Evolutionary conservation across 2,329 filamentous ascomycete species (phyloP), one percentile per base, ranked within the genome.

Genomic region (Xylariaceae sp.): DNA sequence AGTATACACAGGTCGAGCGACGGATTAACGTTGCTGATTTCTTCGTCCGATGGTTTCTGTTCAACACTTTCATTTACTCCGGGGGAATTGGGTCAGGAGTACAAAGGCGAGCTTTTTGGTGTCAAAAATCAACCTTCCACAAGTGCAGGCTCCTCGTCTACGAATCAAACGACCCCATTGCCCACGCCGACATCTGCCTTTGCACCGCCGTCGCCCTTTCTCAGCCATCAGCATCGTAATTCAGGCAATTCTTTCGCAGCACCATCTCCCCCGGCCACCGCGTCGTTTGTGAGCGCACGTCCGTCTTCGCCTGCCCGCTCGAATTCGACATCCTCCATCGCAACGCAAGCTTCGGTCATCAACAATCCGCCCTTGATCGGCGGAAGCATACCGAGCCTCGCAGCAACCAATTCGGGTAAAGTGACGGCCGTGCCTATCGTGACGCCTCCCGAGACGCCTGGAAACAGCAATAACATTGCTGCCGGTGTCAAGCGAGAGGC

Each of bases 41-140:
- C 92, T n/a, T 99, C 95, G 0, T 97, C 95, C 0, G 95, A 99
- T 73, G 95, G 95, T 0, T 99, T 98, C 77, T 99, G 95, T 73
- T 99, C 95, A 0, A 89, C 90, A 0, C 79, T 99, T 5, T 89
- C 92, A 0, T 99, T 99, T 70, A 75, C 84, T 1, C 79, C 89
- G 2, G 90, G 91, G 7, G 95, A 99, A 72, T 79, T 99, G 1
- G 95, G 95, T 12, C 87, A 93, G 62, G 76, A 86, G 4, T 96
- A 96, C 71, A 87, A 86, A 7, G 88, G 88, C 29, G 86, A 91
- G 49, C 72, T 87, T 40, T 77, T 79, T n/a, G 76, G 77, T 14
- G 70, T 75, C 26, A 84, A 81, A 63, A 70, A 75, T 53, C 71
- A 76, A 20, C 69, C 75, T 6, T 73, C 74, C 2, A 60, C 74